Evolutionary conservation across 805 yeast species (phyloP), one percentile per base, ranked within the genome.

Genomic region (Wickerhamomyces bisporus): DNA sequence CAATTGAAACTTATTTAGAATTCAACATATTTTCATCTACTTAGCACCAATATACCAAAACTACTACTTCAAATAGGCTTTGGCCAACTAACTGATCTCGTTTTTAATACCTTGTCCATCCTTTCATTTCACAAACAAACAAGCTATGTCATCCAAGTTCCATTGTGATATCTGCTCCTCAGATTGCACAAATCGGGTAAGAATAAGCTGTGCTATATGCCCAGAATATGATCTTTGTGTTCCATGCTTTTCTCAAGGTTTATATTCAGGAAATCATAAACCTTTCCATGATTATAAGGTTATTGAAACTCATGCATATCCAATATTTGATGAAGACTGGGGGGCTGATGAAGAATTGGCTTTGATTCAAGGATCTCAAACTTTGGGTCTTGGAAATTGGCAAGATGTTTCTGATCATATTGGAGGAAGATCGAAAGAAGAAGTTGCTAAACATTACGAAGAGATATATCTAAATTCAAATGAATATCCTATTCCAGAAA

Each of bases 81-180:
- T n/a, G n/a, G n/a, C n/a, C n/a, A n/a, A n/a, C n/a, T n/a, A n/a
- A n/a, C n/a, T n/a, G n/a, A n/a, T n/a, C n/a, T n/a, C n/a, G 24
- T 21, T 21, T 7, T 21, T 7, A 10, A 10, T 21, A 21, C 24
- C 24, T 21, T 21, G 7, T 21, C 10, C 24, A 7, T 21, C 24
- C 7, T 21, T 7, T 21, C 24, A 10, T 7, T 7, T 21, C 10
- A 21, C 10, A 7, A 21, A 21, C 24, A 21, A 7, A 21, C 10
- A 21, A 7, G 7, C 24, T 21, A 30, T 30, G 32, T 19, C 25
- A 13, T 30, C 71, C 32, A 74, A 77, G 53, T 87, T 76, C 59
- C 95, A 87, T 57, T 93, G 99, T 64, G 98, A 93, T 62, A 87
- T 87, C 11, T 93, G 99, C 58, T 81, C 96, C n/a, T 73, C 95